A percentile compares a stretch with the other conserved stretches of the same genome.
Conservation (phyloP, 768 basidiomycete species). For the Lactarius psammicola region DNA sequence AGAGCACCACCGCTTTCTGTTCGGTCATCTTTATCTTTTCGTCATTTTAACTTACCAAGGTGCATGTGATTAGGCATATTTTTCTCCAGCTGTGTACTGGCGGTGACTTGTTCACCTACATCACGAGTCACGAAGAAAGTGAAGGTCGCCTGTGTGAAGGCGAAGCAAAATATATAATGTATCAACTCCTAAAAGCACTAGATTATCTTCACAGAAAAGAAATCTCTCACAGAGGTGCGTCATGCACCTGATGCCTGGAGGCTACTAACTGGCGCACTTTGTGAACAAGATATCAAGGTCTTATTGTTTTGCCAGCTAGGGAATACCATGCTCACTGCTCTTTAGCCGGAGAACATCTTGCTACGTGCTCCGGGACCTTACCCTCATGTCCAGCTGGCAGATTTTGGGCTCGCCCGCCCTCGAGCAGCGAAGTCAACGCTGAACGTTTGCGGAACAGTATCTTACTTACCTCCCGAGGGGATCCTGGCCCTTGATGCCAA, state of each 20-base stretch:
- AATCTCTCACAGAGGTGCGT: conserved; percentile 77
- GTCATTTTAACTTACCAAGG: background rate
- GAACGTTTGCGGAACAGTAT: conserved; percentile 85
- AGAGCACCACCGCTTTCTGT: conserved; percentile 60
- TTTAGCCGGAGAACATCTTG: conserved; percentile 81
- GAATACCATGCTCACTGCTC: conserved; percentile 2
- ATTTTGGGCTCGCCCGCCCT: conserved; percentile 81
- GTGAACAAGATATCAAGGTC: conserved; percentile 62
- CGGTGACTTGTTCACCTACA: conserved; percentile 86
- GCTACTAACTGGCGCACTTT: conserved; percentile 1
- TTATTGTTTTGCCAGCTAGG: background rate
- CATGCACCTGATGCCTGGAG: background rate
- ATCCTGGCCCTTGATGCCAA: conserved; percentile 75
- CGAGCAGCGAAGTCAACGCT: conserved; percentile 79
- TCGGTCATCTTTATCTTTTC: conserved; percentile 26
- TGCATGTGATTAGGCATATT: conserved; percentile 53
- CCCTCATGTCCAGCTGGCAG: conserved; percentile 80
- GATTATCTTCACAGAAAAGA: conserved; percentile 66
- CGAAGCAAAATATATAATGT: conserved; percentile 83
- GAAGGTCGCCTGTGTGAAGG: conserved; percentile 63
- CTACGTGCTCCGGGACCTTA: conserved; percentile 78
- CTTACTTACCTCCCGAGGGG: conserved; percentile 84
- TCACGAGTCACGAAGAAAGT: conserved; percentile 56
- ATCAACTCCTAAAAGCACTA: conserved; percentile 69
- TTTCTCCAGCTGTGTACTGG: conserved; percentile 85